phyloP scores from a whole-genome alignment of 2,329 filamentous ascomycete genomes.

The Penicillium occitanis region DNA sequence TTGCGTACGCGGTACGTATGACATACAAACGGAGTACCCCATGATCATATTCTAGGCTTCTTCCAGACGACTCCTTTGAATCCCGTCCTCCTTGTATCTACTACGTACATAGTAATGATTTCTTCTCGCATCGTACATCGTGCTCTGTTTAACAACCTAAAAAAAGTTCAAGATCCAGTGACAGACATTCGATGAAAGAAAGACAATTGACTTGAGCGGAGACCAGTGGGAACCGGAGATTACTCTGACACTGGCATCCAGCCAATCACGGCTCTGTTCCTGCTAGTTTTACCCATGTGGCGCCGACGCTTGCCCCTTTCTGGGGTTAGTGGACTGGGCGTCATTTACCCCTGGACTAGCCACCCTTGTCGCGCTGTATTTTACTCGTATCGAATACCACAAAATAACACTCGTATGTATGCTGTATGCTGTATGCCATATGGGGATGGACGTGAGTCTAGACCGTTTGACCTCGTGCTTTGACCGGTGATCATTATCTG shows the following conservation, averaged over 20 bases:
- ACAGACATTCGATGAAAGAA: neutral
- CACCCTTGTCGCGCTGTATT: neutral
- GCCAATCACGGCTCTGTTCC: conserved; percentile 1
- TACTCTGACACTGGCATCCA: neutral
- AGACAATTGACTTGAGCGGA: neutral
- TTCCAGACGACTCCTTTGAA: neutral
- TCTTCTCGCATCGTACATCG: no score
- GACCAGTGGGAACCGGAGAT: conserved; percentile 7
- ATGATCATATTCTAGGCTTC: no score
- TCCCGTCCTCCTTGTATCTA: neutral
- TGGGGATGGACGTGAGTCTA: neutral
- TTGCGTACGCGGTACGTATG: neutral
- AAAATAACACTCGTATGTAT: no score
- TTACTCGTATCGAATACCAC: neutral
- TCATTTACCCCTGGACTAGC: conserved; percentile 10
- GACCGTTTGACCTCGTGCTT: neutral
- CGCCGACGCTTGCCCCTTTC: neutral
- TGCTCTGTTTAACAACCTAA: neutral
- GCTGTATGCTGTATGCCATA: no score
- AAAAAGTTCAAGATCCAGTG: neutral
- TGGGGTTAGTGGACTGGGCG: neutral
- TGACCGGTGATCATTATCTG: neutral
- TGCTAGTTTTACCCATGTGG: neutral
- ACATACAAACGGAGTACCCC: neutral
- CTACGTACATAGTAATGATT: no score